Evolutionary conservation across 2,329 filamentous ascomycete species (phyloP).

Genomic region (Penicillium crustosum): DNA sequence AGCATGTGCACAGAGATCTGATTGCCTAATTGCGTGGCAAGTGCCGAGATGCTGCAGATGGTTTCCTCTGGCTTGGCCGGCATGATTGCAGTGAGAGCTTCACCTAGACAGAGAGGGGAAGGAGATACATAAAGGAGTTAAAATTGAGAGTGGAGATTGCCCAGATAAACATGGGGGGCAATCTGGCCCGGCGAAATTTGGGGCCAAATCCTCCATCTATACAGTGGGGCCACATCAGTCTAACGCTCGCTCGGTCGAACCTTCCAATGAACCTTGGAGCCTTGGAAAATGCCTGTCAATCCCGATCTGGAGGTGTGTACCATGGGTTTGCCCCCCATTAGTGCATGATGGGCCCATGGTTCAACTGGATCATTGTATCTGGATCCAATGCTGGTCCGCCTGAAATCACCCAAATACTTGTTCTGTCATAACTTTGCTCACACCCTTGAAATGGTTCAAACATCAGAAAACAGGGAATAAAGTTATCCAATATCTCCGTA

Average conservation of each 20-base stretch:
- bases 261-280: too few relatives aligned
- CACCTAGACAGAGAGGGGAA: not conserved
- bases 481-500: not conserved
- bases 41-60: conserved; percentile 49
- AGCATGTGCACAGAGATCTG: conserved; percentile 65
- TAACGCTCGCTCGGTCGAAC: too few relatives aligned
- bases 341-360: not conserved
- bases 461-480: not conserved
- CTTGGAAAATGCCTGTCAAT: not conserved
- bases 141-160: not conserved
- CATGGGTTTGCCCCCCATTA: not conserved
- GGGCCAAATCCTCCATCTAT: not conserved
- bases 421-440: not conserved
- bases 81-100: conserved; percentile 6
- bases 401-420: not conserved
- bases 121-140: not conserved
- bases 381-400: not conserved
- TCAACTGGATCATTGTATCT: not conserved
- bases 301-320: not conserved
- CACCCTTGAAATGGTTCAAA: not conserved
- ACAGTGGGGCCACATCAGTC: not conserved
- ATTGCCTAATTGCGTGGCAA: conserved; percentile 61
- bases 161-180: not conserved
- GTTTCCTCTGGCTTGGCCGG: conserved; percentile 15
- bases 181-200: not conserved